Base-by-base conservation (phyloP, 1,284 basidiomycete genomes). In the Cutaneotrichosporon sp. region DNA sequence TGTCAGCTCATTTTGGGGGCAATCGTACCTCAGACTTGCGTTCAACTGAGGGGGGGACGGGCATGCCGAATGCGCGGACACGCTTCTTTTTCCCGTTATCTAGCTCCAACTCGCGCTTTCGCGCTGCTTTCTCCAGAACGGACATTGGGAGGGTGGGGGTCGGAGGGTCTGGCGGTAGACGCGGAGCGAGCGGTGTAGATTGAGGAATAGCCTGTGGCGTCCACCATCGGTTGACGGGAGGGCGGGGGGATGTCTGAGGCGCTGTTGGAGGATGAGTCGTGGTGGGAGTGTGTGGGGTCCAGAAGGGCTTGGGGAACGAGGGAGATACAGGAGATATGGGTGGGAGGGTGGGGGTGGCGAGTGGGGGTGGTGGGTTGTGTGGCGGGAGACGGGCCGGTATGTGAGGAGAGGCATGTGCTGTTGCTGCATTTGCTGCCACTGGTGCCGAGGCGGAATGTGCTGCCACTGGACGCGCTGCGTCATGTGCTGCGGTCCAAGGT, bases 41-140 rank as follows among this genome's bases (percentile, higher is more conserved):
- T 18, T 57, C 56, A 2, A 57, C 56, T 4, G 38, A 46, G 4
- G 56, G 38, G 11, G 56, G 56, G 5, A 57, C 40, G 13, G 56
- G 56, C 40, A 57, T 57, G 38, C 56, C 56, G 34, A 57, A 57
- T 26, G 56, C 16, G 42, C 42, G 42, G 16, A 46, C 42, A 18
- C 42, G 42, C 18, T 18, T 16, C 42, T 46, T 46, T 9, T n/a
- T 34, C 32, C 52, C 52, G n/a, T 34, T 26, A 13, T 52, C 50
- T 13, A 11, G 10, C 31, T 55, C 52, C 32, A 16, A 14, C 40
- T 57, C 56, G 38, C 56, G 56, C 38, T 57, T 57, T 26, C 40
- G 21, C 40, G 56, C 56, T 1, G 56, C 56, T 22, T 42, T 22
- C 14, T 46, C 38, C 26, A 57, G 26, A 6, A 57, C 30, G 22